These are phyloP conservation scores for Pseudogymnoascus pannorum DNA, from an alignment of 2,329 filamentous ascomycete species.

Conservation along the genomic window DNA sequence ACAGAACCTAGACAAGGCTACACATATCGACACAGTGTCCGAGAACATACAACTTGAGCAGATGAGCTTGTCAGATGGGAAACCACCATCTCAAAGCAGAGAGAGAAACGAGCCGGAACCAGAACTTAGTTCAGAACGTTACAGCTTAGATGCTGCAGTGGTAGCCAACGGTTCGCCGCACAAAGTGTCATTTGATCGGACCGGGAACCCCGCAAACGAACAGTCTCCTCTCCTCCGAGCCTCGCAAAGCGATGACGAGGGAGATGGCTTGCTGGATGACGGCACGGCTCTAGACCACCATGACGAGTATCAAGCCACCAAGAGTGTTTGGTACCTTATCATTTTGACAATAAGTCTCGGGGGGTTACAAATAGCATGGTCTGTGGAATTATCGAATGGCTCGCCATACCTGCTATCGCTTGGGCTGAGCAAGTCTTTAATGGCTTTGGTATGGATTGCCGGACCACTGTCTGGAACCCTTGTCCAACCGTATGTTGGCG, in stretches of 20 bases:
- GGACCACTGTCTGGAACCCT: slow-evolving; percentile 71
- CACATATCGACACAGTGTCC: neutral
- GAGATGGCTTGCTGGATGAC: slow-evolving; percentile 31
- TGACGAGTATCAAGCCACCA: slow-evolving; percentile 54
- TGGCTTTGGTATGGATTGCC: slow-evolving; percentile 80
- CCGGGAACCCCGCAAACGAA: slow-evolving; percentile 33
- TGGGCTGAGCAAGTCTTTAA: slow-evolving; percentile 73
- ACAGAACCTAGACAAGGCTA: neutral
- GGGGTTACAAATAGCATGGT: slow-evolving; percentile 90
- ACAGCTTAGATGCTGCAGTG: slow-evolving; percentile 8
- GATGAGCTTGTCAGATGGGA: slow-evolving; percentile 15
- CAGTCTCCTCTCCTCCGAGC: slow-evolving; percentile 44
- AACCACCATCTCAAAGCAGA: slow-evolving; percentile 9
- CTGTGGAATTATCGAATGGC: slow-evolving; percentile 87
- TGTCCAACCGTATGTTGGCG: slow-evolving; percentile 76
- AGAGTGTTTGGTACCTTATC: slow-evolving; percentile 79
- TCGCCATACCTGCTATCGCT: slow-evolving; percentile 77
- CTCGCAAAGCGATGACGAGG: slow-evolving; percentile 27
- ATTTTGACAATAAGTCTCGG: slow-evolving; percentile 81
- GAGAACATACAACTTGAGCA: neutral
- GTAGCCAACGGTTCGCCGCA: slow-evolving; percentile 15
- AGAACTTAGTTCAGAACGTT: neutral
- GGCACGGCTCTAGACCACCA: slow-evolving; percentile 33
- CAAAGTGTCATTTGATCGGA: slow-evolving; percentile 17
- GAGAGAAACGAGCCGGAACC: slow-evolving; percentile 8